phyloP scores from a whole-genome alignment of 768 basidiomycete species.

The Chalciporus piperatus region DNA sequence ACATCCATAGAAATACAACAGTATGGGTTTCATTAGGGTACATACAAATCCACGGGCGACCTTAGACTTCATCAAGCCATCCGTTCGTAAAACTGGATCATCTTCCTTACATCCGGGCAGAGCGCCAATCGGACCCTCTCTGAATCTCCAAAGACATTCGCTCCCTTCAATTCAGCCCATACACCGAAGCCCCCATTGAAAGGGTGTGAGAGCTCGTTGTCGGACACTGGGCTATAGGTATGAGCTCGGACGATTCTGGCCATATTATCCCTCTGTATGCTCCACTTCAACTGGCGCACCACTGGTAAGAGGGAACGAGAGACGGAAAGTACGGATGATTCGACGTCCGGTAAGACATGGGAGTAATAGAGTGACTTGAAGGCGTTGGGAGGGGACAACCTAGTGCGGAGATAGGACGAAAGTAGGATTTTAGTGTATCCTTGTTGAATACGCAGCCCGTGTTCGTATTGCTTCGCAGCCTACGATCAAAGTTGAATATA shows the following conservation, averaged over 20 bases:
- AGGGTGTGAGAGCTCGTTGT: slow-evolving; percentile 13
- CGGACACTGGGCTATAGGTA: slow-evolving; percentile 31
- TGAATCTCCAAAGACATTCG: slow-evolving; percentile 50
- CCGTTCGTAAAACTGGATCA: slow-evolving; percentile 58
- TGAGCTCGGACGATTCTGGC: slow-evolving; percentile 53
- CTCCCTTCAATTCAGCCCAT: slow-evolving; percentile 59
- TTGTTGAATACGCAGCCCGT: slow-evolving; percentile 50
- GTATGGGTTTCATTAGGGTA: neutral
- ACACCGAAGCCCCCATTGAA: slow-evolving; percentile 39
- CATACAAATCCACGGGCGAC: neutral
- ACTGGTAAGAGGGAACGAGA: slow-evolving; percentile 62
- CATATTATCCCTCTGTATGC: slow-evolving; percentile 58
- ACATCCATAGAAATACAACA: neutral
- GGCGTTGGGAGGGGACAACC: slow-evolving; percentile 36
- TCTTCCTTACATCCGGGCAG: slow-evolving; percentile 61
- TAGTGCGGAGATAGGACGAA: slow-evolving; percentile 51
- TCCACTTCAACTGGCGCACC: slow-evolving; percentile 70
- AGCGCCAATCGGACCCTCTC: slow-evolving; percentile 68
- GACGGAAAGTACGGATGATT: slow-evolving; percentile 53
- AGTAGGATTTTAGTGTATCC: slow-evolving; percentile 51
- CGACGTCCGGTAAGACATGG: slow-evolving; percentile 61
- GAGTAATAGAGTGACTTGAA: slow-evolving; percentile 46
- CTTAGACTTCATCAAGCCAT: slow-evolving; percentile 21
- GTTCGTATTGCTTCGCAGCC: slow-evolving; percentile 70
- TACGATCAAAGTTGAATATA: slow-evolving; percentile 27